Conservation (phyloP, 768 basidiomycete species). For the Dioszegia aurantiaca region DNA sequence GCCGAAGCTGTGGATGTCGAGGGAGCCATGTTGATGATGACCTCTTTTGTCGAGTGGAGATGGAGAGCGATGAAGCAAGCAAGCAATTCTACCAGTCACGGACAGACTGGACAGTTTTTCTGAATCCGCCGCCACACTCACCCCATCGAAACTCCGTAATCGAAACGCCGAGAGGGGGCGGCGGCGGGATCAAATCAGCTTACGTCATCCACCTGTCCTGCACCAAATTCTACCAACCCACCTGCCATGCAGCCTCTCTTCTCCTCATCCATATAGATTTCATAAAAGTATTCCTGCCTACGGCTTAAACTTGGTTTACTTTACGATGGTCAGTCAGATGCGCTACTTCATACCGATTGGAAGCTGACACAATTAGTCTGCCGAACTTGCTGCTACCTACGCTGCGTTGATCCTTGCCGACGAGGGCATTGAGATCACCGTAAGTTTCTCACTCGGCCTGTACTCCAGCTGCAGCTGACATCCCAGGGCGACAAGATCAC, state of each 20-base stretch:
- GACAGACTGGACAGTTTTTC: too few species aligned
- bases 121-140: neutral
- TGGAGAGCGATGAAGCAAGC: neutral
- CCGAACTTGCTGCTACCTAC: conserved; percentile 89
- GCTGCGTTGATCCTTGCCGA: conserved; percentile 98
- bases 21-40: conserved; percentile 43
- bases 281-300: conserved; percentile 29
- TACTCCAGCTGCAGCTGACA: neutral
- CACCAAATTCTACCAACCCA: neutral
- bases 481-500: conserved; percentile 83
- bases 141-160: neutral
- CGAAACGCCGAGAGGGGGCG: too few species aligned
- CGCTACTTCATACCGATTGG: neutral
- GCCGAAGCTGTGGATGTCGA: conserved; percentile 45
- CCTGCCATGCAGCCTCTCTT: neutral
- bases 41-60: conserved; percentile 30
- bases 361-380: conserved; percentile 49
- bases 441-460: conserved; percentile 56
- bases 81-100: neutral
- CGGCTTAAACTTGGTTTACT: conserved; percentile 41
- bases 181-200: too few species aligned
- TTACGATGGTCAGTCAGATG: conserved; percentile 34
- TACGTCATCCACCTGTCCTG: too few species aligned
- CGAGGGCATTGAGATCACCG: conserved; percentile 94
- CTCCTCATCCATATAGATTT: conserved; percentile 12